Evolutionary conservation across 768 basidiomycete genomes (phyloP).

Genomic region (Crepidotus variabilis): DNA sequence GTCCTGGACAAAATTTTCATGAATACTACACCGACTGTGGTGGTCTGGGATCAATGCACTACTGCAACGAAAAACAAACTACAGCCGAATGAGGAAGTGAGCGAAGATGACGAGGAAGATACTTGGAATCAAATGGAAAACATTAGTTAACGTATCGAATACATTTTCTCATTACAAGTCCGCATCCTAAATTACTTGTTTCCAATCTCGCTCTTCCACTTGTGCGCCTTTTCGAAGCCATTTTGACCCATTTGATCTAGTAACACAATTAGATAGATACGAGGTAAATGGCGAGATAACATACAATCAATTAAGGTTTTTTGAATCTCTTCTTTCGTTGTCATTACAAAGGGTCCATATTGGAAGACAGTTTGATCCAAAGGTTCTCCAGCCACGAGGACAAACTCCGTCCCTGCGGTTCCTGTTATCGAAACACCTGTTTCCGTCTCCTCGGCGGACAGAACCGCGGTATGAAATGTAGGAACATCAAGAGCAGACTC

Average conservation of each 20-base stretch:
- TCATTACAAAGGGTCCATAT: constrained; percentile 88
- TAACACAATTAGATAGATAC: constrained; percentile 6
- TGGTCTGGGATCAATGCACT: constrained; percentile 53
- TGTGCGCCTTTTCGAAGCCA: constrained; percentile 88
- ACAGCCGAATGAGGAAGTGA: constrained; percentile 19
- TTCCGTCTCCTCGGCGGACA: constrained; percentile 56
- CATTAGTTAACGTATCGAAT: constrained; percentile 35
- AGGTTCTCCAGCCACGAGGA: constrained; percentile 86
- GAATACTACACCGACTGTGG: constrained; percentile 56
- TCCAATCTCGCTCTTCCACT: constrained; percentile 85
- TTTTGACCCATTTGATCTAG: constrained; percentile 71
- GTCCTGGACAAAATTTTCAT: constrained; percentile 63
- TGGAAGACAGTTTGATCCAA: constrained; percentile 87
- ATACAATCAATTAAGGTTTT: constrained; percentile 80
- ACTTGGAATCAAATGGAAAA: constrained; percentile 68
- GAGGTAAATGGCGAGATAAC: constrained; percentile 12
- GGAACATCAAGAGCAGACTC: constrained; percentile 32
- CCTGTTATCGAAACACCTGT: constrained; percentile 68
- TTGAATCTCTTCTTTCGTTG: constrained; percentile 72
- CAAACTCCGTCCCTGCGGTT: constrained; percentile 60
- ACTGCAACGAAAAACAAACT: background rate
- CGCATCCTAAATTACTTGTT: constrained; percentile 21
- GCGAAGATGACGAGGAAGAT: constrained; percentile 46
- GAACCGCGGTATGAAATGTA: constrained; percentile 79
- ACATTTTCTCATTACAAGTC: constrained; percentile 11